These are phyloP conservation scores for Entomophthora muscae DNA, from an alignment of 371 early-diverging fungal species.

Conservation along the genomic window DNA sequence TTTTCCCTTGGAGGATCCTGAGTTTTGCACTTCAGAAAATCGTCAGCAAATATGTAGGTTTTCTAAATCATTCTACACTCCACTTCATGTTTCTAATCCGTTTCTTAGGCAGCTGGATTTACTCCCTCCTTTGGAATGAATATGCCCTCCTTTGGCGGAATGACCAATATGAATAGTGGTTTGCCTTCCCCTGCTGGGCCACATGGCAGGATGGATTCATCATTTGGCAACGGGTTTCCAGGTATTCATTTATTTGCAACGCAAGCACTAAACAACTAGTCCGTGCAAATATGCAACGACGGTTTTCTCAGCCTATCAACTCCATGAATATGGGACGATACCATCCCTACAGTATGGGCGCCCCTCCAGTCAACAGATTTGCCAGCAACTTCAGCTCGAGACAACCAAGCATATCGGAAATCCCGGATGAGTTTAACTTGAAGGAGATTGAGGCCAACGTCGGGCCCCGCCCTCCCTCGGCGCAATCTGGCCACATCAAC, in stretches of 20 bases:
- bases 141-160: not conserved
- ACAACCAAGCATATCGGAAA: not conserved
- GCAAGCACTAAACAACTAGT: not conserved
- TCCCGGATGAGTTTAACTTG: not conserved
- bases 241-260: not conserved
- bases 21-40: slow-evolving; percentile 51
- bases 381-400: not conserved
- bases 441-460: not conserved
- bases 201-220: not conserved
- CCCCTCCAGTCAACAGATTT: not conserved
- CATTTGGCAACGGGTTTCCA: not conserved
- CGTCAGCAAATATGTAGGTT: slow-evolving; percentile 33
- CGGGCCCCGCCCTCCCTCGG: not conserved
- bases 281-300: slow-evolving; percentile 6
- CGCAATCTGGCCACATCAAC: not conserved
- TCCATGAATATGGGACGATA: slow-evolving; percentile 4
- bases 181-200: slow-evolving; percentile 6
- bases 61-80: too few species aligned
- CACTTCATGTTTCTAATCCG: not conserved
- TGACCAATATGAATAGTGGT: slow-evolving; percentile 1
- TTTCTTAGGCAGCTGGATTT: slow-evolving; percentile 5
- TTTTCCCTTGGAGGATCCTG: slow-evolving; percentile 54
- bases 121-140: not conserved
- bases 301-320: slow-evolving; percentile 6
- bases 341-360: not conserved